Base-by-base conservation (phyloP, 352 stramenopile genomes). In the Globisporangium rhizosaccharum region DNA sequence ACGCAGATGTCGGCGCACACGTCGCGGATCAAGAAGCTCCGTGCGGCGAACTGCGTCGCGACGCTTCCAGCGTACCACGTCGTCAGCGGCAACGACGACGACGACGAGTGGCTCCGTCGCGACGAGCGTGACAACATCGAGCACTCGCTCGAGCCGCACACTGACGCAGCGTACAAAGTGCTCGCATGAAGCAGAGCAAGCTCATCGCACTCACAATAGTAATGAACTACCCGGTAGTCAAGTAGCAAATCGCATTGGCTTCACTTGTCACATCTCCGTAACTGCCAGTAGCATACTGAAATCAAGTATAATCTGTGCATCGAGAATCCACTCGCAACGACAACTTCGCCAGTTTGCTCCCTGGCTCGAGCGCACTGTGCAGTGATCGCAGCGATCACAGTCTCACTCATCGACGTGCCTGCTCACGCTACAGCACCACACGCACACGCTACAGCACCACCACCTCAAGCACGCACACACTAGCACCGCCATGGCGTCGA, bases 1-100 rank as follows among this genome's bases (percentile, higher is more conserved):
- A 52, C 61, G 9, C 65, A 69, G 36, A 62, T 73, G 67, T 51
- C 67, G 6, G 63, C 55, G 28, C 63, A 74, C 15, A 44, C 37
- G 36, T 44, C 39, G 39, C 46, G 25, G 15, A 51, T 51, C 46
- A 51, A 51, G 11, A 3, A 3, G 15, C 39, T 18, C 11, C 39
- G 39, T 5, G 39, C 14, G 39, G 39, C 39, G 30, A 2, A 36
- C 3, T 36, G 30, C 39, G 39, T 17, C 39, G 11, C 39, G 39
- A 44, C 15, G 11, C 39, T 44, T 11, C 39, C 39, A 17, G 39
- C 39, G 39, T 44, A 44, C 7, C 39, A 44, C 39, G 39, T 36
- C 30, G 30, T 36, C 30, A 44, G 39, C 39, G 15, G 1, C 39
- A 14, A 2, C 39, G 30, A 44, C 39, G 10, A 44, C 39, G 39